Evolutionary conservation across 495 filamentous ascomycete species (phyloP).

Genomic region (Aspergillus ellipticus): DNA sequence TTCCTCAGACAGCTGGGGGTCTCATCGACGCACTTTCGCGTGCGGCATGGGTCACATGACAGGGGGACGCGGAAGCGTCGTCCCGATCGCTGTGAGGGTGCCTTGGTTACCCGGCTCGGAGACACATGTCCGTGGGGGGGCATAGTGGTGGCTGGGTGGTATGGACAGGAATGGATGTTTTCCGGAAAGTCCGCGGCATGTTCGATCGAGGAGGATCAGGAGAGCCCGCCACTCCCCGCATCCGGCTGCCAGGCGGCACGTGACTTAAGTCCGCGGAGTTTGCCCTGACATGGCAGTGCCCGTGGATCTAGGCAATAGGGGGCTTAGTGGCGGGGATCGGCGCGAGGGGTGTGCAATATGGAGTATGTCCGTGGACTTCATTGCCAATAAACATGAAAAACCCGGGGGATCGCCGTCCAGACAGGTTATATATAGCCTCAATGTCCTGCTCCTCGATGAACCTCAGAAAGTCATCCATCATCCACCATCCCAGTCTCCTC

Average conservation of each 20-base stretch:
- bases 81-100: background rate
- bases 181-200: background rate
- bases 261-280: slow-evolving; percentile 12
- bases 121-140: background rate
- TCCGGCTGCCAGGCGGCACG: background rate
- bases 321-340: too few relatives aligned
- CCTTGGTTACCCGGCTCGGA: background rate
- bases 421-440: too few relatives aligned
- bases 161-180: too few relatives aligned
- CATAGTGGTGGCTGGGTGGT: background rate
- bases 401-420: too few relatives aligned
- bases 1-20: background rate
- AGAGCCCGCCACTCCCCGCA: background rate
- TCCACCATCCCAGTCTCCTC: too few relatives aligned
- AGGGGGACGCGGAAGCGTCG: slow-evolving; percentile 9
- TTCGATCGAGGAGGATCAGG: background rate
- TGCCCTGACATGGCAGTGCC: background rate
- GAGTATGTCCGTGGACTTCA: background rate
- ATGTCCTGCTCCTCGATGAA: too few relatives aligned
- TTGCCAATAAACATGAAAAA: too few relatives aligned
- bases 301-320: too few relatives aligned
- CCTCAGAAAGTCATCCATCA: too few relatives aligned
- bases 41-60: slow-evolving; percentile 14
- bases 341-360: too few relatives aligned
- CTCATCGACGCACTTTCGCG: slow-evolving; percentile 3